These are phyloP conservation scores for Copromyces sp. DNA, from an alignment of 495 filamentous ascomycete genomes.

Conservation along the genomic window DNA sequence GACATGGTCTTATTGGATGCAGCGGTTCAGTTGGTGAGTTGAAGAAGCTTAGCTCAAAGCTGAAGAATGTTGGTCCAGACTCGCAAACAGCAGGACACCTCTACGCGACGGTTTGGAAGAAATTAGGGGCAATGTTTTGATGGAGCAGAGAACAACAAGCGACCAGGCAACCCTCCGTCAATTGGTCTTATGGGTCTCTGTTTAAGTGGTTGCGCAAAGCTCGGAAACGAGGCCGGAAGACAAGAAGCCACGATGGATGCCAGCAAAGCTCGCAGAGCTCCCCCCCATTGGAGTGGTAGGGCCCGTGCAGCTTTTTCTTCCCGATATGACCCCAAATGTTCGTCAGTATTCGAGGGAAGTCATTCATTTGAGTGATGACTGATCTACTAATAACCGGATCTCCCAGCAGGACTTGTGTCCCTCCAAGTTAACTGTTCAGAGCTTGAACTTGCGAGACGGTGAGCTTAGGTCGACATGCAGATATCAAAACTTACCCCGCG, in stretches of 20 bases:
- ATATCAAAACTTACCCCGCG: not conserved
- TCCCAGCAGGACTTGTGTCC: not conserved
- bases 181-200: not conserved
- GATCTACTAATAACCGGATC: no score
- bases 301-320: not conserved
- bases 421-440: not conserved
- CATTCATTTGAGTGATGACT: not conserved
- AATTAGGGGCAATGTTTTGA: not conserved
- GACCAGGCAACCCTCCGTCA: not conserved
- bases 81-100: not conserved
- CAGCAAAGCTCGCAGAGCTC: not conserved
- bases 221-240: not conserved
- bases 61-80: not conserved
- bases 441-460: not conserved
- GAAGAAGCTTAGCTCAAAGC: not conserved
- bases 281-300: not conserved
- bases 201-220: not conserved
- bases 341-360: not conserved
- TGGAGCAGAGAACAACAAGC: not conserved
- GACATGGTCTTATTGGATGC: not conserved
- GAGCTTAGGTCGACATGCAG: not conserved
- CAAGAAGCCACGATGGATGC: constrained; percentile 2
- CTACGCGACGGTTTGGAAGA: not conserved
- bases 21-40: not conserved
- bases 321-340: not conserved